phyloP scores from a whole-genome alignment of 2,329 filamentous ascomycete species.

The Aspergillus sp. region DNA sequence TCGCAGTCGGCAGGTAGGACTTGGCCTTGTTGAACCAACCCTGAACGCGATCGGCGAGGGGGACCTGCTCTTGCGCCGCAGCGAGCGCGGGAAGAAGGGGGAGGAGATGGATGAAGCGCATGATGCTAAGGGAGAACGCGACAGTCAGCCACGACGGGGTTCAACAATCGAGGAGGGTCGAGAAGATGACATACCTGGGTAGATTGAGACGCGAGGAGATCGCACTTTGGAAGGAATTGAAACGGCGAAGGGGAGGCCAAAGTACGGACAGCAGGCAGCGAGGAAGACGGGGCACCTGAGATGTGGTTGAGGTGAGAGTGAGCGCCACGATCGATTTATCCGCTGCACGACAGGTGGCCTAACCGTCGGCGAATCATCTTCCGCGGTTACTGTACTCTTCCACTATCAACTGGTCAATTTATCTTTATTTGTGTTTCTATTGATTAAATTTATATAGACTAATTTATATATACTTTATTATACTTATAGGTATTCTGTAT shows the following conservation, averaged over 20 bases:
- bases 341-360: conserved; percentile 29
- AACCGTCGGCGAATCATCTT: conserved; percentile 16
- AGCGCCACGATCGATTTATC: conserved; percentile 19
- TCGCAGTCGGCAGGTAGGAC: conserved; percentile 52
- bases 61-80: conserved; percentile 58
- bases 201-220: conserved; percentile 9
- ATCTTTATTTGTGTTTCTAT: no score
- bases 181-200: conserved; percentile 17
- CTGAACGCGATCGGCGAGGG: conserved; percentile 45
- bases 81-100: conserved; percentile 50
- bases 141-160: conserved; percentile 12
- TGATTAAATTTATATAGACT: no score
- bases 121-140: conserved; percentile 31
- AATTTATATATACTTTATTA: no score
- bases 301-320: conserved; percentile 18
- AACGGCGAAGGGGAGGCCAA: conserved; percentile 14
- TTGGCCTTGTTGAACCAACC: conserved; percentile 53
- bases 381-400: no score
- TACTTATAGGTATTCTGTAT: no score
- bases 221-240: conserved; percentile 18
- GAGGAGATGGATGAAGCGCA: conserved; percentile 54
- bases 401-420: no score
- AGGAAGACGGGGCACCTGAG: conserved; percentile 17
- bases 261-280: conserved; percentile 25
- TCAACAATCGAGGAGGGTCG: conserved; percentile 1